Conservation (phyloP, 345 rosid species). For the Acer negundo region DNA sequence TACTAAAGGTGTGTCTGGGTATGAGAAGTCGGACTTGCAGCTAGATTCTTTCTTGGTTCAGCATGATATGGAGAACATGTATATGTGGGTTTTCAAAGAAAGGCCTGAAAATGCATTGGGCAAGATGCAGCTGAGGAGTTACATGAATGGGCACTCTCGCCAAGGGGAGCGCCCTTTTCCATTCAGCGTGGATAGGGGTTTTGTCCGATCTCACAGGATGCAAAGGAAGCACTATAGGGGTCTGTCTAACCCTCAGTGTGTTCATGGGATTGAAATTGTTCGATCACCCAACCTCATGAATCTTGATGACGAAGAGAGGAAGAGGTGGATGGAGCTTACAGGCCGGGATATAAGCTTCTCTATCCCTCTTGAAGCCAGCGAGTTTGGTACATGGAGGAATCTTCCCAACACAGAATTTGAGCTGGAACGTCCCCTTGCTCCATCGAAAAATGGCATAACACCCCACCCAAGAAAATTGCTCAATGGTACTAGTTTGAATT, state of each 20-base stretch:
- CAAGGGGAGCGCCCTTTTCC: constrained; percentile 80
- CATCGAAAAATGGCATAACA: constrained; percentile 39
- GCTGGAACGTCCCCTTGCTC: constrained; percentile 49
- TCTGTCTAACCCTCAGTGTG: constrained; percentile 77
- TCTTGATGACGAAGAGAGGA: constrained; percentile 65
- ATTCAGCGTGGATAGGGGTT: constrained; percentile 67
- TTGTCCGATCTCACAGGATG: constrained; percentile 81
- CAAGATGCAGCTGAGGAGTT: constrained; percentile 81
- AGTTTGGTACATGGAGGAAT: constrained; percentile 68
- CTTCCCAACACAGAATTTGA: constrained; percentile 61
- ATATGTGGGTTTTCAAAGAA: constrained; percentile 82
- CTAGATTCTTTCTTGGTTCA: constrained; percentile 75
- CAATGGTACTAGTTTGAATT: constrained; percentile 54
- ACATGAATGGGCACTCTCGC: constrained; percentile 81
- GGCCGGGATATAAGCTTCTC: constrained; percentile 61
- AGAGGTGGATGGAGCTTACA: constrained; percentile 71
- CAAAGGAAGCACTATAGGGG: constrained; percentile 84
- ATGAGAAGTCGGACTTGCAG: constrained; percentile 71
- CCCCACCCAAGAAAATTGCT: constrained; percentile 45
- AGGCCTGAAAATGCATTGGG: constrained; percentile 78
- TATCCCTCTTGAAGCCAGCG: constrained; percentile 65
- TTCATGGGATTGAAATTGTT: constrained; percentile 75
- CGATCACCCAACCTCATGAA: constrained; percentile 54
- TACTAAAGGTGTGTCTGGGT: constrained; percentile 63
- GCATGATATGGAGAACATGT: constrained; percentile 86